phyloP scores from a whole-genome alignment of 352 stramenopile genomes.

The Phytophthora citricola region DNA sequence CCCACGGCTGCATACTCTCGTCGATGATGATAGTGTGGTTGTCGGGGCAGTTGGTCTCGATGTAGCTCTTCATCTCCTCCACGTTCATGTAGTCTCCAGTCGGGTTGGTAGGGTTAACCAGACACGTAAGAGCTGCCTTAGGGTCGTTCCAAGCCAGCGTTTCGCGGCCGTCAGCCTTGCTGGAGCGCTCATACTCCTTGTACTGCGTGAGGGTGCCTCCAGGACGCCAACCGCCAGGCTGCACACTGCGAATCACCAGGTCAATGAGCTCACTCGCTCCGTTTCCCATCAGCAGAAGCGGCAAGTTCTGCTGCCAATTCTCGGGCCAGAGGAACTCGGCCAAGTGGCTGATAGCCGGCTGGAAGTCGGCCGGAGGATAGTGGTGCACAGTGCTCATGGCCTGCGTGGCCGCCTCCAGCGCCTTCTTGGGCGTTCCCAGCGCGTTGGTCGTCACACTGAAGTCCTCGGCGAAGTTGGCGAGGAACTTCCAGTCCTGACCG shows the following conservation, averaged over 20 bases:
- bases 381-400: slow-evolving; percentile 88
- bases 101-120: slow-evolving; percentile 92
- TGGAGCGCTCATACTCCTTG: slow-evolving; percentile 90
- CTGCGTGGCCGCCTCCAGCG: slow-evolving; percentile 70
- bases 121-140: slow-evolving; percentile 78
- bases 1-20: slow-evolving; percentile 93
- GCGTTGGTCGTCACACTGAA: slow-evolving; percentile 93
- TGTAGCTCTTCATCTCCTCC: slow-evolving; percentile 88
- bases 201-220: slow-evolving; percentile 82
- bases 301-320: slow-evolving; percentile 58
- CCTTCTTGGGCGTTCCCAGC: slow-evolving; percentile 76
- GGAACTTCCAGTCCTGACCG: slow-evolving; percentile 92
- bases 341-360: slow-evolving; percentile 89
- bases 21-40: slow-evolving; percentile 92
- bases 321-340: slow-evolving; percentile 87
- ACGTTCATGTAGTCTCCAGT: slow-evolving; percentile 90
- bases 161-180: slow-evolving; percentile 79
- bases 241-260: slow-evolving; percentile 88
- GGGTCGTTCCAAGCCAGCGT: slow-evolving; percentile 82
- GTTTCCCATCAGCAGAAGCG: slow-evolving; percentile 85
- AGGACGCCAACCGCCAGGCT: slow-evolving; percentile 70
- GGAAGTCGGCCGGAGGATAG: slow-evolving; percentile 91
- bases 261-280: slow-evolving; percentile 88
- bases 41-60: slow-evolving; percentile 81
- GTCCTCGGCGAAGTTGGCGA: slow-evolving; percentile 89